Conservation (phyloP, 805 yeast species). For the Debaryomyces prosopidis region DNA sequence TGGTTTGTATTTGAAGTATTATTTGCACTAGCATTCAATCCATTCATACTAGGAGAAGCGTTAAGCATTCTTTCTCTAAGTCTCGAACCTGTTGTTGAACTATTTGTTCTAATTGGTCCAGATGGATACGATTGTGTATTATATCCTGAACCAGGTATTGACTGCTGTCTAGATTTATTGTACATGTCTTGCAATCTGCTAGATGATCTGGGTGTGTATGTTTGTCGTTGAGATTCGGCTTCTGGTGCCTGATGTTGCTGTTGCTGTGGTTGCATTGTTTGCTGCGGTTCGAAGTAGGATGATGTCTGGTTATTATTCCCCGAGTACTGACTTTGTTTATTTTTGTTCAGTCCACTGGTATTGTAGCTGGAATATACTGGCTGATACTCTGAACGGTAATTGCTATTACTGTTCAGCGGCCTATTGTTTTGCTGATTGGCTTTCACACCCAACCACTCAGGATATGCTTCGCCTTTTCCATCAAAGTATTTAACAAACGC, state of each 20-base stretch:
- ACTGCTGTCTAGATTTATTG: slow-evolving; percentile 39
- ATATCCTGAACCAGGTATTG: slow-evolving; percentile 34
- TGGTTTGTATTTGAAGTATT: background rate
- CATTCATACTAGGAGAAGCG: slow-evolving; percentile 13
- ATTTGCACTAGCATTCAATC: slow-evolving; percentile 8
- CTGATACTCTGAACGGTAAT: slow-evolving; percentile 16
- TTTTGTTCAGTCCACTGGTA: slow-evolving; percentile 7
- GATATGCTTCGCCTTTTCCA: slow-evolving; percentile 30
- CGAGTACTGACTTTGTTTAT: slow-evolving; percentile 1
- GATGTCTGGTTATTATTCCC: background rate
- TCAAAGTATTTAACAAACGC: slow-evolving; percentile 44
- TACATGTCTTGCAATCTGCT: slow-evolving; percentile 41
- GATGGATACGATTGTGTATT: slow-evolving; percentile 18
- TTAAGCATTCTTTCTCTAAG: slow-evolving; percentile 30
- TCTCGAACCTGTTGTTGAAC: slow-evolving; percentile 26
- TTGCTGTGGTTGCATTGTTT: background rate
- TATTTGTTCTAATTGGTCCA: slow-evolving; percentile 23
- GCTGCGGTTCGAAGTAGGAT: background rate
- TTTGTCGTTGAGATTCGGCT: slow-evolving; percentile 3
- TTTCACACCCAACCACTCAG: slow-evolving; percentile 44
- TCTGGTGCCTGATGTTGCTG: slow-evolving; percentile 3
- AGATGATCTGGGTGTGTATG: slow-evolving; percentile 32
- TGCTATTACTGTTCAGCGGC: slow-evolving; percentile 1
- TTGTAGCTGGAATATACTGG: slow-evolving; percentile 26
- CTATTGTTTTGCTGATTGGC: slow-evolving; percentile 5